Base-by-base conservation (phyloP, 441 rosid genomes). In the Capsella rubella region DNA sequence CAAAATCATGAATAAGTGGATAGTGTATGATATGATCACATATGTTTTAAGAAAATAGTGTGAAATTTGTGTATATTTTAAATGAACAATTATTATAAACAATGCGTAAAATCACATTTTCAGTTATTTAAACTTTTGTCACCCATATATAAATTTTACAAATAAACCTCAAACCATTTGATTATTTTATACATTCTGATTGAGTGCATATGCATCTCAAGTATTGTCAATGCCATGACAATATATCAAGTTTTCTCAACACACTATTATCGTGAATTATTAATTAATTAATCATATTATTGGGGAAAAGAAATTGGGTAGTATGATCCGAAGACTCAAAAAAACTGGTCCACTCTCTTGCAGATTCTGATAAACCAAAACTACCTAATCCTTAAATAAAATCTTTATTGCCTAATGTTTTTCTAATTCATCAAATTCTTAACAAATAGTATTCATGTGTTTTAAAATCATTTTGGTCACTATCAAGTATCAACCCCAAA, bases 401-500 rank as follows among this genome's bases (percentile, higher is more conserved):
- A 27, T 6, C n/a, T 35, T 35, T 21, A 5, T 14, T 11, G 16
- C 25, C 29, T 21, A 8, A 6, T 27, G 64, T 10, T 40, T 35
- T 32, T 59, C 10, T 70, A 25, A 13, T 29, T 16, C 32, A 39
- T 49, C 28, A 39, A 5, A 40, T 27, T 28, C 8, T 63, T 25
- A 13, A 42, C 42, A 42, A 5, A 9, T 52, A 14, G 4, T 42
- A 63, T 7, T 21, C 58, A n/a, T 27, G 14, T 28, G 2, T 42
- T 25, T 13, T 8, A 2, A 62, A 52, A 39, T 2, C 0, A 21
- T 9, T 46, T 16, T 15, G 76, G 72, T 73, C 72, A 65, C 77
- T 57, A 57, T 57, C 59, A 18, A 65, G 72, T 57, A 57, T 57
- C 59, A 18, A 18, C 66, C 59, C 71, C 32, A 35, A 56, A 51